Evolutionary conservation across 1,284 basidiomycete species (phyloP), one percentile per base, ranked within the genome.

Genomic region (Sparassis latifolia): DNA sequence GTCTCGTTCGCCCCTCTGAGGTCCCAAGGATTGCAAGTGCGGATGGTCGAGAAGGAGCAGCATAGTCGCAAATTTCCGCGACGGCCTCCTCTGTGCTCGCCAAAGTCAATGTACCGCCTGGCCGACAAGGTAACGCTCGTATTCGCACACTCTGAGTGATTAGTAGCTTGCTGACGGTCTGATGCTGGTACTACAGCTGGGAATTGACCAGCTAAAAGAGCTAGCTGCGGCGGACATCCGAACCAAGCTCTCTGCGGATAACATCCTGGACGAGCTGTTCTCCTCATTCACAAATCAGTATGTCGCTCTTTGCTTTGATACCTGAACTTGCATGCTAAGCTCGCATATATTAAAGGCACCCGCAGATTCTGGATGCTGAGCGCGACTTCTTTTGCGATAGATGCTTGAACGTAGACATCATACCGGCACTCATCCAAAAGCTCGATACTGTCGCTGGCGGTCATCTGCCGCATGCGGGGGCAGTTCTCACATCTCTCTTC

Each of bases 71-170:
- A 37, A 7, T 44, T 49, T 30, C 39, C 51, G 1, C 5, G 53
- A 1, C 49, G 53, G 28, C 48, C 55, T 4, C 52, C 53, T 12
- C 49, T 50, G 2, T 55, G 57, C 32, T 60, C 59, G 0, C 55
- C 57, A 3, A 60, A 61, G 44, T 61, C 59, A 1, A 58, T 59
- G 52, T 61, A 61, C 39, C 51, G 55, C 1, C 27, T 61, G 3
- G 57, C 59, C 10, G 47, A 55, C 12, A 55, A 51, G 42, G 59
- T 59, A 30, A n/a, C 20, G 20, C 20, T 20, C 20, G 20, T 20
- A 20, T 20, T 20, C 20, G 20, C 20, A 20, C 20, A 20, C 20
- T 20, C 20, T 20, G 20, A 20, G 20, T 20, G 20, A 49, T 33
- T 5, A 3, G 10, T 5, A 7, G 10, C 3, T 20, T 29, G 3